These are phyloP conservation scores for Laburnicola sp. DNA, from an alignment of 2,329 filamentous ascomycete genomes.

Conservation along the genomic window DNA sequence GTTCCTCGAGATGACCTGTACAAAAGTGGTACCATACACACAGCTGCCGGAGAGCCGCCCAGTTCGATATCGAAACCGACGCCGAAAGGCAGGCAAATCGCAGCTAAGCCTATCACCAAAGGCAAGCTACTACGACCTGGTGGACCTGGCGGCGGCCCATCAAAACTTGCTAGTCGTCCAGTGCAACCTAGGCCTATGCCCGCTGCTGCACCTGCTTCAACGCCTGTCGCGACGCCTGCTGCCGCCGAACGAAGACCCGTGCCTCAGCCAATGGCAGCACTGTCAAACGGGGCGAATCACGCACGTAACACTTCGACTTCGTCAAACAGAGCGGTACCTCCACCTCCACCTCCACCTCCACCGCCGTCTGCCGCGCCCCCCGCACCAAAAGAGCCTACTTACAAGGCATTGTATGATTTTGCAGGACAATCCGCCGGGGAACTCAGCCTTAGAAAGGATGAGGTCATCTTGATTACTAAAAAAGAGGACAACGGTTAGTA, in stretches of 20 bases:
- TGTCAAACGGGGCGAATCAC: conserved; percentile 53
- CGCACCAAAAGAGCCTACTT: conserved; percentile 70
- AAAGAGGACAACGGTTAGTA: conserved; percentile 90
- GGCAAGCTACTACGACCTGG: conserved; percentile 91
- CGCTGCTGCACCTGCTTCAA: conserved; percentile 22
- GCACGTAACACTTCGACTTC: conserved; percentile 46
- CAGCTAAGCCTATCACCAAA: conserved; percentile 86
- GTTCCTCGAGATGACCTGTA: conserved; percentile 76
- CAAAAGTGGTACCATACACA: conserved; percentile 92
- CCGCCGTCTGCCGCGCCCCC: conserved; percentile 64
- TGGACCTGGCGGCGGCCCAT: conserved; percentile 79
- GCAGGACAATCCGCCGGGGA: conserved; percentile 82
- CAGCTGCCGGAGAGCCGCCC: conserved; percentile 78
- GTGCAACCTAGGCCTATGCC: conserved; percentile 44
- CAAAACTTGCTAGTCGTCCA: conserved; percentile 64
- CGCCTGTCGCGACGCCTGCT: conserved; percentile 10
- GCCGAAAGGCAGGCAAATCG: conserved; percentile 82
- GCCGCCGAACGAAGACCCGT: conserved; percentile 49
- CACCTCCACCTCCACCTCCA: conserved; percentile 62
- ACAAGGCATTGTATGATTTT: conserved; percentile 93
- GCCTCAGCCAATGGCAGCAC: conserved; percentile 59
- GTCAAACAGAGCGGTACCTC: conserved; percentile 49
- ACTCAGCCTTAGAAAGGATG: conserved; percentile 75
- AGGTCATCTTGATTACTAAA: conserved; percentile 85
- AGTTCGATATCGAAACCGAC: conserved; percentile 82